phyloP scores from a whole-genome alignment of 2,329 filamentous ascomycete species.

The Sphaerulina populicola region DNA sequence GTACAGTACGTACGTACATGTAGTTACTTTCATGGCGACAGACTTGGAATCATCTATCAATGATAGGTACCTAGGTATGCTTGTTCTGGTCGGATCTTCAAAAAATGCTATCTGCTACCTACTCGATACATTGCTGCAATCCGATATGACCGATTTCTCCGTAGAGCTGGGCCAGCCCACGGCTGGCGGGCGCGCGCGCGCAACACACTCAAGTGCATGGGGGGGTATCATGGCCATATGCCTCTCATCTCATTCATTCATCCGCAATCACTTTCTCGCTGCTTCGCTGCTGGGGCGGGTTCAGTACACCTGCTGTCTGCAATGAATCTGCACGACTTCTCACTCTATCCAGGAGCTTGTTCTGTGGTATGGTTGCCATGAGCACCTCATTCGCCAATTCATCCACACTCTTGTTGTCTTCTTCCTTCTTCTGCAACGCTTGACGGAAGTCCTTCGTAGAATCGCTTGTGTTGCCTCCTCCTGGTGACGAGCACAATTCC shows the following conservation, averaged over 20 bases:
- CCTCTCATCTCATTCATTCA: neutral
- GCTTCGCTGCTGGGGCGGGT: neutral
- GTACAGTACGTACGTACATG: no score
- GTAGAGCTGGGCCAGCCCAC: neutral
- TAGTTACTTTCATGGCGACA: no score
- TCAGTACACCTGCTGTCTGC: neutral
- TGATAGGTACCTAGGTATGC: no score
- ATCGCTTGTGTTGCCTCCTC: neutral
- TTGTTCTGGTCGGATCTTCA: no score
- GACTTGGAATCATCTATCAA: no score
- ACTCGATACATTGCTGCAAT: neutral
- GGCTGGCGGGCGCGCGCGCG: neutral
- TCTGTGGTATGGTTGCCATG: neutral
- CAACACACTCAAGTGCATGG: neutral
- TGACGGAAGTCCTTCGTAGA: neutral
- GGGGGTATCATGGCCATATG: neutral
- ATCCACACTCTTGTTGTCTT: neutral
- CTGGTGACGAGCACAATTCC: neutral
- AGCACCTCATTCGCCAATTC: neutral
- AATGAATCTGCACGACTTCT: neutral
- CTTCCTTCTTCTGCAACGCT: neutral
- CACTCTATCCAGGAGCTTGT: conserved; percentile 1
- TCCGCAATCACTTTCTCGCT: neutral
- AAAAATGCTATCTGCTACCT: neutral
- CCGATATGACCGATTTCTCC: neutral